Conservation (phyloP, 192 early-diverging fungal genomes). For the Pilaira anomala region DNA sequence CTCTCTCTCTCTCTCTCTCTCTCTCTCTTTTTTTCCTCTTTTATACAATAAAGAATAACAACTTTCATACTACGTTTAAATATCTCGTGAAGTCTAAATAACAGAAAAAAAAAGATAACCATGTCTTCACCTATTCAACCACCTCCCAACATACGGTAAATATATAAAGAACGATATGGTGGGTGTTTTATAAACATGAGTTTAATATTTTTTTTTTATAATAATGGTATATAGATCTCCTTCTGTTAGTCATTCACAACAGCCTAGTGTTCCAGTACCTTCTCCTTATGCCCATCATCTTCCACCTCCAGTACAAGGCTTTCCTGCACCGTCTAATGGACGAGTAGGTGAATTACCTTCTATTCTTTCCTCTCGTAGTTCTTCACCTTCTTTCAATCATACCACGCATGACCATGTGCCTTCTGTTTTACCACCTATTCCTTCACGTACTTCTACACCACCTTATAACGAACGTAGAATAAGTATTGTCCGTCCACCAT, state of each 20-base stretch:
- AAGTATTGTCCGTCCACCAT: constrained; percentile 22
- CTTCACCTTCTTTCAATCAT: constrained; percentile 36
- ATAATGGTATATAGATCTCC: background rate
- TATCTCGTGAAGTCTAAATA: background rate
- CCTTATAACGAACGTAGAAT: constrained; percentile 4
- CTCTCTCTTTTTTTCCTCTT: constrained; percentile 7
- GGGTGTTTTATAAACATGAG: background rate
- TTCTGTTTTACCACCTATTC: constrained; percentile 2
- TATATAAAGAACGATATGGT: background rate
- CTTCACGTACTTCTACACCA: background rate
- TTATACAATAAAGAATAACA: constrained; percentile 3
- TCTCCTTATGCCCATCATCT: constrained; percentile 21
- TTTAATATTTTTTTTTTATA: background rate
- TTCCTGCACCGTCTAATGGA: constrained; percentile 28
- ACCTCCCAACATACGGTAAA: constrained; percentile 24
- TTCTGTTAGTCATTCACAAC: background rate
- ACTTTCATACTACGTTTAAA: too few species aligned
- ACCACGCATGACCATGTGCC: constrained; percentile 4
- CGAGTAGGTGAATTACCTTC: constrained; percentile 27
- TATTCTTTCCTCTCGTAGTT: constrained; percentile 14
- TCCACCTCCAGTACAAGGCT: constrained; percentile 12
- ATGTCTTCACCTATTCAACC: constrained; percentile 28
- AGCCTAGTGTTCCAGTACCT: background rate
- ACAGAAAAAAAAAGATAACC: too few species aligned
- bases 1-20: constrained; percentile 9